These are phyloP conservation scores for Picea glauca DNA, from an alignment of 75 land plant genomes.

Conservation along the genomic window DNA sequence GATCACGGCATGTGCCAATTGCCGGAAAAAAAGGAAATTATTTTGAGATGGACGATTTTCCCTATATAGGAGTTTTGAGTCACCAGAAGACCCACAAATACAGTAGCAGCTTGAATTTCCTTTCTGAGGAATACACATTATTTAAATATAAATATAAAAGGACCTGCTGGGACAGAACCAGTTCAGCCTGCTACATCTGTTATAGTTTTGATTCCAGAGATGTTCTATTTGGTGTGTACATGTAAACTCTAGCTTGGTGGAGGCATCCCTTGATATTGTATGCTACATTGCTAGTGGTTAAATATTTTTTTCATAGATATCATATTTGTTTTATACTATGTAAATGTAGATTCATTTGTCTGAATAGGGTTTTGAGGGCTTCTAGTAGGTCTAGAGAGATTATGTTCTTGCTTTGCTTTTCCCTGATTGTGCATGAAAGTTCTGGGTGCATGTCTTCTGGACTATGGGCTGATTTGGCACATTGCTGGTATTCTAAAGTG, in stretches of 20 bases:
- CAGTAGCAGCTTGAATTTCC: neutral
- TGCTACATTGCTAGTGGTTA: neutral
- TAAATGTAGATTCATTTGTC: no score
- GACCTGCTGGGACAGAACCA: neutral
- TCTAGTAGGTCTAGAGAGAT: no score
- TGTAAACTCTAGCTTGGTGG: neutral
- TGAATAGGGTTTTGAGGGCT: no score
- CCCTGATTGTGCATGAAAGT: no score
- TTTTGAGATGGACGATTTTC: no score
- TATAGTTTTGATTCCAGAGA: neutral
- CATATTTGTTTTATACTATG: no score
- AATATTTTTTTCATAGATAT: neutral
- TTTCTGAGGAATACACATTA: neutral
- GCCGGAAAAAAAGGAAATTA: no score
- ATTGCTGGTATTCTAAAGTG: neutral
- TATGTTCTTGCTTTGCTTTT: no score
- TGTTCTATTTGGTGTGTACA: neutral
- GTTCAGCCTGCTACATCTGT: neutral
- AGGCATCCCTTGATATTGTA: neutral
- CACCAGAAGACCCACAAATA: neutral
- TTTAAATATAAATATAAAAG: no score
- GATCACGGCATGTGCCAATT: no score
- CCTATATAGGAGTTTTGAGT: neutral
- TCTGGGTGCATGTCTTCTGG: neutral
- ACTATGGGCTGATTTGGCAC: neutral